phyloP scores from a whole-genome alignment of 2,329 filamentous ascomycete species.

The Emmonsiellopsis sp. region DNA sequence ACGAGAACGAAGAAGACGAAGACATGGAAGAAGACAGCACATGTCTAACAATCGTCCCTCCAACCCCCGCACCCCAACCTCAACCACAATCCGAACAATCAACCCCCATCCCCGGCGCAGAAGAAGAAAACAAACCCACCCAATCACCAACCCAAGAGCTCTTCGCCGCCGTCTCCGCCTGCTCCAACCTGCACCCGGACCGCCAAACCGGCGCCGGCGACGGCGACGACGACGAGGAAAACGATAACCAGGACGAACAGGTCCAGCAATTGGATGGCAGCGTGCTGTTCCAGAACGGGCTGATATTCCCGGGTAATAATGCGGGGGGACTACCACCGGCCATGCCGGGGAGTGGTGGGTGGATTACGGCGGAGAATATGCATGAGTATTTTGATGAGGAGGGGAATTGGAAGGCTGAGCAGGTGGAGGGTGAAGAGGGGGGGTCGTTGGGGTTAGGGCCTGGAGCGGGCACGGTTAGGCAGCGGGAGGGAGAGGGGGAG shows the following conservation, averaged over 20 bases:
- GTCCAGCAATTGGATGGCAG: conserved; percentile 7
- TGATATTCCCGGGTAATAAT: conserved; percentile 26
- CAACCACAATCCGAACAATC: conserved; percentile 7
- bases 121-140: conserved; percentile 19
- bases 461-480: conserved; percentile 33
- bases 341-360: conserved; percentile 41
- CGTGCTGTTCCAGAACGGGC: conserved; percentile 27
- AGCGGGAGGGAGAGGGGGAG: conserved; percentile 28
- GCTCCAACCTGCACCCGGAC: conserved; percentile 42
- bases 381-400: conserved; percentile 72
- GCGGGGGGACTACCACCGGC: conserved; percentile 37
- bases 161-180: conserved; percentile 38
- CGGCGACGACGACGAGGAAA: conserved; percentile 26
- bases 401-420: conserved; percentile 69
- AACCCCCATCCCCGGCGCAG: conserved; percentile 7
- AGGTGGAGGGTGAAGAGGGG: conserved; percentile 52
- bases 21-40: conserved; percentile 35
- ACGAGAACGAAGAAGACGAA: conserved; percentile 20
- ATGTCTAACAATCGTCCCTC: conserved; percentile 36
- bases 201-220: conserved; percentile 27
- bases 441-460: conserved; percentile 46
- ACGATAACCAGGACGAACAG: conserved; percentile 15
- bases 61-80: conserved; percentile 10
- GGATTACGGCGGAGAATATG: conserved; percentile 82
- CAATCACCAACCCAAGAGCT: conserved; percentile 33